Base-by-base conservation (phyloP, 1,139 yeast species). In the Geotrichum histeridarum region DNA sequence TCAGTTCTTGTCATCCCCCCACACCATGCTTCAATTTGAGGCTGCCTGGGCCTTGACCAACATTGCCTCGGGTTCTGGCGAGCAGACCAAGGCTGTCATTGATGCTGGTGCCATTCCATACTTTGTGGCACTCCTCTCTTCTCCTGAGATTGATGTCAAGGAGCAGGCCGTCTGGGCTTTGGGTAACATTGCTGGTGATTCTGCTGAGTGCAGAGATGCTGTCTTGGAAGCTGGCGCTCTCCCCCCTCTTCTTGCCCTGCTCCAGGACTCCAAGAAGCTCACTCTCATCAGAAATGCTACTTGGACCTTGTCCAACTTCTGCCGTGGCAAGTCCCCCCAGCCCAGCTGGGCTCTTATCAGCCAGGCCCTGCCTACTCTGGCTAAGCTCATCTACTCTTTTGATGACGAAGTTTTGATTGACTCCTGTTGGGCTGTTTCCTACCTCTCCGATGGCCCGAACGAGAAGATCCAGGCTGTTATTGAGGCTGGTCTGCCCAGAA, bases 151-250 rank as follows among this genome's bases (percentile, higher is more conserved):
- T 55, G 99, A 94, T 68, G 97, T 94, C 57, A 88, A 89, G 72
- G 99, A 93, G 70, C 99, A 93, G 75, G 98, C 98, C 18, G 93
- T 93, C 63, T 93, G 99, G 99, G 99, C 99, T 39, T 77, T 93
- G 64, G 99, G 99, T 72, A 94, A 93, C 70, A 96, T 93, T 70
- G 98, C 99, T 33, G 99, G 99, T 72, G 99, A 93, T 70, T 87
- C 96, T 18, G 80, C 96, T 15, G 78, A 78, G 54, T 89, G 84
- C 76, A 82, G 99, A 74, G 98, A 93, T 73, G 84, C 79, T 64
- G 99, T 93, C 43, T 78, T 93, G 64, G 74, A 78, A 47, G 84
- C 90, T 65, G 84, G 87, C 59, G 98, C 98, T 33, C 85, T 93
- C 85, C 84, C 81, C 58, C 96, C 97, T 8, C 87, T 93, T 56